Percentiles rank a stretch among this genome's conserved stretches.
phyloP scores from a whole-genome alignment of 2,329 filamentous ascomycete genomes.

The Pseudogymnoascus sp. region DNA sequence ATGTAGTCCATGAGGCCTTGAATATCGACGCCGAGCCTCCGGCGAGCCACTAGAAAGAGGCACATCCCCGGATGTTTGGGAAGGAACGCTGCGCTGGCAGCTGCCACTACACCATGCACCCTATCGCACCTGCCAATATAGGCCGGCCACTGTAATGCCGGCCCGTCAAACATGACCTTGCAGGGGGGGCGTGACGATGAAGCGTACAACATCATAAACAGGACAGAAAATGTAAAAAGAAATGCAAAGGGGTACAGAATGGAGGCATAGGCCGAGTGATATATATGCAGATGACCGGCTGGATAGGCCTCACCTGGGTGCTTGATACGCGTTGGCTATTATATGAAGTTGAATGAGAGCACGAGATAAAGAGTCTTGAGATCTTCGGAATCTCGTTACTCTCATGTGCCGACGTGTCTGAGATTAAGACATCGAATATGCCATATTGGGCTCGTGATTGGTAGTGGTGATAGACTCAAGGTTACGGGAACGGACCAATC shows the following conservation, averaged over 20 bases:
- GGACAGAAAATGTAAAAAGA: neutral
- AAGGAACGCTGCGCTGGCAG: neutral
- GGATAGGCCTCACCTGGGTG: neutral
- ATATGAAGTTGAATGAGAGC: neutral
- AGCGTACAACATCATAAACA: neutral
- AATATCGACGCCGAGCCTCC: neutral
- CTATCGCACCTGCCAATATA: neutral
- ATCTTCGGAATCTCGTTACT: neutral
- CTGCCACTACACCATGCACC: neutral
- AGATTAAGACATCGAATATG: neutral
- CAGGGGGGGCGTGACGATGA: neutral
- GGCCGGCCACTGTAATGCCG: neutral
- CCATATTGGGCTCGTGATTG: conserved; percentile 2
- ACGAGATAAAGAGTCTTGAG: neutral
- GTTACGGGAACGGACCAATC: neutral
- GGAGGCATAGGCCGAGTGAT: neutral
- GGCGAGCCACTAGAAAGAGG: neutral
- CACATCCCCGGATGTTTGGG: neutral
- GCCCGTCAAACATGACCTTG: conserved; percentile 4
- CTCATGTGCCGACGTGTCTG: conserved; percentile 2
- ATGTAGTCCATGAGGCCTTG: neutral
- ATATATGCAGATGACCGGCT: neutral
- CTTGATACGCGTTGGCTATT: neutral
- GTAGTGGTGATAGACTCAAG: neutral
- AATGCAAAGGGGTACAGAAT: neutral